These are phyloP conservation scores for Fragilaria radians DNA, from an alignment of 108 stramenopile genomes.

Conservation along the genomic window DNA sequence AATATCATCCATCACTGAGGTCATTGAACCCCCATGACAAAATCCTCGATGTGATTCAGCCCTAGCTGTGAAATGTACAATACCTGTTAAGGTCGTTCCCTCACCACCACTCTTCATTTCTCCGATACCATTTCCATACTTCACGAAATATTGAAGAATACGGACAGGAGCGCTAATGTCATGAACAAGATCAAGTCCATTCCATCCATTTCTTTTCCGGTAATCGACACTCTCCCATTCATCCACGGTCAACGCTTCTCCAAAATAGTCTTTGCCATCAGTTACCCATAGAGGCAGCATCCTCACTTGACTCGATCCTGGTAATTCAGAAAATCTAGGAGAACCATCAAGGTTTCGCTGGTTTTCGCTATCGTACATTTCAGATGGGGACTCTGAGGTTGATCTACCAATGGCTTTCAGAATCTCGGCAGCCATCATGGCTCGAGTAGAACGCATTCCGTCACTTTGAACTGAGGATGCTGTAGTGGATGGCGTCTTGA, in stretches of 20 bases:
- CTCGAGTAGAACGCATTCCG: not conserved
- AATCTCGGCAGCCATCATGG: not conserved
- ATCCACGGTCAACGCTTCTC: constrained; percentile 34
- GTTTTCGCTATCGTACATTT: not conserved
- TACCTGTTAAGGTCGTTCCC: constrained; percentile 58
- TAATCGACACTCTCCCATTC: constrained; percentile 53
- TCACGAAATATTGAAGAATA: constrained; percentile 50
- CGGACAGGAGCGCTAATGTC: constrained; percentile 51
- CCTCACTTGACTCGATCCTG: not conserved
- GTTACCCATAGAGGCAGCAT: not conserved
- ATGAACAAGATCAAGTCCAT: constrained; percentile 65
- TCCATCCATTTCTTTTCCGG: constrained; percentile 58
- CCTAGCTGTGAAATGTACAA: constrained; percentile 55
- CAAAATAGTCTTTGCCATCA: constrained; percentile 23
- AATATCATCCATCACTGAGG: constrained; percentile 72
- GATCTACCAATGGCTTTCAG: not conserved
- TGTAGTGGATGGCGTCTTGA: not conserved
- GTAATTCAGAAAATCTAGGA: not conserved
- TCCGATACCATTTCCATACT: constrained; percentile 17
- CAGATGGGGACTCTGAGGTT: not conserved
- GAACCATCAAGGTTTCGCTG: not conserved
- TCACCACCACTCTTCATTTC: constrained; percentile 28
- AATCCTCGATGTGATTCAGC: constrained; percentile 79
- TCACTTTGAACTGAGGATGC: not conserved
- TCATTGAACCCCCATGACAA: constrained; percentile 84